These are phyloP conservation scores for Sclerotinia trifoliorum DNA, from an alignment of 2,329 filamentous ascomycete genomes.

Conservation along the genomic window DNA sequence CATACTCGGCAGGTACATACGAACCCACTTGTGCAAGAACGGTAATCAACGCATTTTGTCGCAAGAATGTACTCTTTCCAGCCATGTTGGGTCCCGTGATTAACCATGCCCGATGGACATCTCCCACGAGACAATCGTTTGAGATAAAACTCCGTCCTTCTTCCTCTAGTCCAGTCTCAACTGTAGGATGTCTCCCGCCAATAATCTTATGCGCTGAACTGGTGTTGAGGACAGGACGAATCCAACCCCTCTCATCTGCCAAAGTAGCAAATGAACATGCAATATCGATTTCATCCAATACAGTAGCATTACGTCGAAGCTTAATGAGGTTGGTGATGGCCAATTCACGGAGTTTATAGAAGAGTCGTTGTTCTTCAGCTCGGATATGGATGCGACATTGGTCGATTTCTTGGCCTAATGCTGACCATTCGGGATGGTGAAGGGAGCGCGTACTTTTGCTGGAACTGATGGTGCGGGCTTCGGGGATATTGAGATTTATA, in stretches of 20 bases:
- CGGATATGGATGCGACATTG: conserved; percentile 75
- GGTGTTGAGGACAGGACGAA: conserved; percentile 69
- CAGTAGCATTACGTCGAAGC: conserved; percentile 83
- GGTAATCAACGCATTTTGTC: conserved; percentile 92
- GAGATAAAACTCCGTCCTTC: conserved; percentile 79
- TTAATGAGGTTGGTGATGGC: conserved; percentile 82
- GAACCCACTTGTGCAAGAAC: conserved; percentile 90
- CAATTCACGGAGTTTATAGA: conserved; percentile 68
- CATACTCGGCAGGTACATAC: conserved; percentile 86
- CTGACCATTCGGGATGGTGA: conserved; percentile 79
- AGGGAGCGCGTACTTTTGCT: conserved; percentile 85
- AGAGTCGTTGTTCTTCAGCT: conserved; percentile 78
- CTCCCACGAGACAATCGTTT: conserved; percentile 82
- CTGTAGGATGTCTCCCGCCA: conserved; percentile 87
- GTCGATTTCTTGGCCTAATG: conserved; percentile 76
- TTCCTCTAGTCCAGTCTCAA: conserved; percentile 76
- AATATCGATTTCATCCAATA: conserved; percentile 91
- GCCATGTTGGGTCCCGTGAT: conserved; percentile 95
- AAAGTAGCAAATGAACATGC: conserved; percentile 80
- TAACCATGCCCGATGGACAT: conserved; percentile 63
- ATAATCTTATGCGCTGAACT: conserved; percentile 70
- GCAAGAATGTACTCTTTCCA: conserved; percentile 92
- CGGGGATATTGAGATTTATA: conserved; percentile 41
- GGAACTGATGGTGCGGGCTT: conserved; percentile 62
- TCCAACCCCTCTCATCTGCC: conserved; percentile 70